Evolutionary conservation across 768 basidiomycete genomes (phyloP).

Genomic region (Sarcodon aspratus): DNA sequence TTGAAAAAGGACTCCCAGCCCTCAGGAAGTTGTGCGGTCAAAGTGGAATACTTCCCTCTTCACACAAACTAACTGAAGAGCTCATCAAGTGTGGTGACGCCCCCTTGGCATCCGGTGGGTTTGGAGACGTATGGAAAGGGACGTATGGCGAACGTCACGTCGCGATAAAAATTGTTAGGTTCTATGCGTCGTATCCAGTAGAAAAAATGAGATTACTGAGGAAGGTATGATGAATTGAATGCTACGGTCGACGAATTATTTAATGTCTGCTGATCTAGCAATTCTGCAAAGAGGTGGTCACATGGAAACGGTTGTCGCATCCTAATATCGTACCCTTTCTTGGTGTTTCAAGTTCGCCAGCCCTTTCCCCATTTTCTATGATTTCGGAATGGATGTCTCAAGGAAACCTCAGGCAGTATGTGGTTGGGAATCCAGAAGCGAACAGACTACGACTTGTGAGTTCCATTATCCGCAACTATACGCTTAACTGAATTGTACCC

Average conservation of each 20-base stretch:
- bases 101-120: not conserved
- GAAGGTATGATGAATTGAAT: too few relatives aligned
- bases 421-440: not conserved
- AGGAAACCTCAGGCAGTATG: not conserved
- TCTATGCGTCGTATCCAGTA: not conserved
- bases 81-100: not conserved
- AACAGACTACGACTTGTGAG: not conserved
- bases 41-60: not conserved
- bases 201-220: too few relatives aligned
- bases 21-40: not conserved
- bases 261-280: not conserved
- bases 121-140: constrained; percentile 1
- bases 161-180: not conserved
- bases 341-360: not conserved
- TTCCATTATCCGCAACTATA: not conserved
- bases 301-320: not conserved
- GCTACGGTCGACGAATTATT: too few relatives aligned
- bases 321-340: not conserved
- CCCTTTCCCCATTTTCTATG: not conserved
- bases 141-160: not conserved
- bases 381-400: not conserved
- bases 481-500: not conserved
- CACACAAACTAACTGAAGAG: not conserved
- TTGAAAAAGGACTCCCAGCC: not conserved
- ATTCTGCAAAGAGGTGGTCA: not conserved